A percentile compares a stretch with the other conserved stretches of the same genome.
Evolutionary conservation across 352 stramenopile species (phyloP).

Genomic region (Chloridella minuta): DNA sequence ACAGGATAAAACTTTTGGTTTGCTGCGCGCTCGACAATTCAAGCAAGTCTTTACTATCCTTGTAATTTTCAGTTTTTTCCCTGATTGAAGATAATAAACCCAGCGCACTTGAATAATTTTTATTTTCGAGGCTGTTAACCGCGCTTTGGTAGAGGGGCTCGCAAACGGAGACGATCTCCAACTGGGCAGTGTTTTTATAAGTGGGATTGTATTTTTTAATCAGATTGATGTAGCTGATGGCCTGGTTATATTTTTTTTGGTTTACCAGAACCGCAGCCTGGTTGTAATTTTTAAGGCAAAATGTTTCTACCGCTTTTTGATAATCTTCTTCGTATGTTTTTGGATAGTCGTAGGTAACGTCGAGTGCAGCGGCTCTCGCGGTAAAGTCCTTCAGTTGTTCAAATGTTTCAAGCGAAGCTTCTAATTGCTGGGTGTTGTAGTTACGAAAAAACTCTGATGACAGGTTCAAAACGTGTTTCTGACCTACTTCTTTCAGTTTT

Average conservation of each 20-base stretch:
- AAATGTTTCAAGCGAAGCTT: neutral
- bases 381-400: neutral
- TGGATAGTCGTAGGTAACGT: neutral
- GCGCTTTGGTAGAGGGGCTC: neutral
- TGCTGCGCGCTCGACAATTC: neutral
- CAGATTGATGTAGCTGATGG: neutral
- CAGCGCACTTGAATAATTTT: neutral
- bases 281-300: neutral
- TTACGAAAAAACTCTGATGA: neutral
- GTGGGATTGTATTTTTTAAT: neutral
- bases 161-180: neutral
- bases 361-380: neutral
- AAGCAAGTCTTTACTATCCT: neutral
- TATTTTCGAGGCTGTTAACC: neutral
- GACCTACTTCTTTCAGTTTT: neutral
- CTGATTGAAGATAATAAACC: neutral
- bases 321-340: neutral
- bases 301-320: neutral
- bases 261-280: neutral
- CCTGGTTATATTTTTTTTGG: neutral
- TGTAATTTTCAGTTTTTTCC: neutral
- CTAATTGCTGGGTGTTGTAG: neutral
- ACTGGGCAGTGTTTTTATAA: neutral
- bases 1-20: slow-evolving; percentile 3
- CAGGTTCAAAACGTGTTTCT: neutral